Evolutionary conservation across 441 rosid species (phyloP), one percentile per base, ranked within the genome.

Genomic region (Rhodomyrtus psidioides): DNA sequence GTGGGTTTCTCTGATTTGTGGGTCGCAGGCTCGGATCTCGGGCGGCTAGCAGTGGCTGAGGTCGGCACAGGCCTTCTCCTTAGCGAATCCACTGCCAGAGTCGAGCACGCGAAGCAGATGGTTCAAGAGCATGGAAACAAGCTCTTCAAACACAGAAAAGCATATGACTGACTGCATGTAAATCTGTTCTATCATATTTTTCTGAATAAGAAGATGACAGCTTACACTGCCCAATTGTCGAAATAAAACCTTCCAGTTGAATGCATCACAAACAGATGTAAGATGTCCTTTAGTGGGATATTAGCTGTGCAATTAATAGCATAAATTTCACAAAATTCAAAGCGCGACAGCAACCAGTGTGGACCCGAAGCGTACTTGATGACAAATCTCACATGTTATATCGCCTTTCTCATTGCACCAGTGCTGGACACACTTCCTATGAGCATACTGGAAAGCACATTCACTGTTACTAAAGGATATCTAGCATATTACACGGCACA

Each of bases 351-450:
- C 54, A 60, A 27, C n/a, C 44, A 26, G 17, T 46, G 75, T 76
- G 65, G 65, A 59, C 76, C 34, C 44, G 53, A 54, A 74, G 82
- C 34, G 53, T 90, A 95, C 97, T 97, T 90, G 92, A 91, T 94
- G 96, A 82, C 99, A 96, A 49, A 96, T 96, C 90, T 96, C 99
- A 84, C 98, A 96, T 75, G 91, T 89, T 74, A 90, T 93, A 87
- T 96, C 95, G 59, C 98, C 97, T 89, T 96, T 96, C 92, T 96
- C 99, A 70, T 95, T 92, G 91, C 98, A 96, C 99, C 99, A 96
- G 86, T 88, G n/a, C n/a, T n/a, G n/a, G n/a, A n/a, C n/a, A n/a
- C n/a, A n/a, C n/a, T n/a, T n/a, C n/a, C n/a, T n/a, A n/a, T n/a
- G n/a, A n/a, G n/a, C n/a, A n/a, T n/a, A n/a, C n/a, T n/a, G n/a